Evolutionary conservation across 805 yeast genomes (phyloP), one percentile per base, ranked within the genome.

Genomic region (Jamesozyma piceae): DNA sequence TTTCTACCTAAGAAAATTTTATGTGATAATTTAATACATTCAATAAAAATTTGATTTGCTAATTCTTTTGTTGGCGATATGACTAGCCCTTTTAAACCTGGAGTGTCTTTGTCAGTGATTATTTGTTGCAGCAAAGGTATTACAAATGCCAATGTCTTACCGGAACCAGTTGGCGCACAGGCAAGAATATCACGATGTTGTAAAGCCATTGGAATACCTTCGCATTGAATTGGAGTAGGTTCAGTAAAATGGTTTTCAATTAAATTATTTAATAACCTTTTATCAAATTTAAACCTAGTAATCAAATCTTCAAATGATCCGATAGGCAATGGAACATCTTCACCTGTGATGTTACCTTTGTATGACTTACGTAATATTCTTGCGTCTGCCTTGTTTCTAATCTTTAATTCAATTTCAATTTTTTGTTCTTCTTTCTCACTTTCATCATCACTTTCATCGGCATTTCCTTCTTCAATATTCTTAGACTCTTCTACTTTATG

Each of bases 101-200:
- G 39, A 11, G 52, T 45, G 36, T 56, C 52, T 37, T 48, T 57
- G 26, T 55, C 52, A 22, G 50, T 47, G 14, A 65, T 55, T 3
- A 74, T 60, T 19, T 54, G 52, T 44, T 66, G 65, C 18, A 92
- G 63, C 52, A 90, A 53, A 3, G 99, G 98, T 15, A 88, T 75
- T 43, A 85, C 66, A 58, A 83, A 92, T 26, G 97, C 95, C 38
- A 92, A 68, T 0, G 98, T 92, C 60, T 92, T 92, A 70, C 98
- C 98, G 4, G 97, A 87, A 53, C 98, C 98, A 1, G 98, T 92
- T 37, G 97, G 97, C 0, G 97, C 97, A 71, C 96, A 86, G 1
- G 95, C 95, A 35, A 92, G 69, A 28, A 92, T 60, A 58, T 90
- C 97, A 45, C 95, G 74, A 24, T 69, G 73, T 41, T 75, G 71